Percentiles rank a stretch among this genome's conserved stretches.
These are phyloP conservation scores for Agapanthus africanus DNA, from an alignment of 106 monocot genomes.

Conservation along the genomic window DNA sequence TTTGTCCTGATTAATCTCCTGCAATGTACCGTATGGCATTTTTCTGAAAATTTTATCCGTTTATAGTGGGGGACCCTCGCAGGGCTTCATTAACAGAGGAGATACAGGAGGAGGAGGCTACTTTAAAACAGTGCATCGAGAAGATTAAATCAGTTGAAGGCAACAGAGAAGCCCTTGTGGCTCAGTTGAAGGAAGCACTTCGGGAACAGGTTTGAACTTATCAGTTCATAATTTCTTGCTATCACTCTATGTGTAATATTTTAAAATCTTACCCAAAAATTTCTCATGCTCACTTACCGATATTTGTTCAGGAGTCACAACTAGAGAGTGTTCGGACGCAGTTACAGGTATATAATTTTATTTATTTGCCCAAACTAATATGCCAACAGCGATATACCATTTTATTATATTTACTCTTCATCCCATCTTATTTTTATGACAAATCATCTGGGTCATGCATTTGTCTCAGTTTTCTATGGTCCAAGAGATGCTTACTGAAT, in stretches of 20 bases:
- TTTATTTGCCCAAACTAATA: too few species aligned
- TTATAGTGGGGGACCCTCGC: constrained; percentile 61
- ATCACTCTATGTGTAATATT: background rate
- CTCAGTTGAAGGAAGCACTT: constrained; percentile 68
- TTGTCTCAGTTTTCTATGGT: too few species aligned
- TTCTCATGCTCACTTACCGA: background rate
- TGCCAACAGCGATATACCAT: too few species aligned
- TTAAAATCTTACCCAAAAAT: background rate
- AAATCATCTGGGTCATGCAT: too few species aligned
- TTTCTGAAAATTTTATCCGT: constrained; percentile 24
- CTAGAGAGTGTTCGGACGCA: constrained; percentile 13
- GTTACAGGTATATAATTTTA: constrained; percentile 7
- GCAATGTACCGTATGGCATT: background rate
- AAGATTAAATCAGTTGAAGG: constrained; percentile 61
- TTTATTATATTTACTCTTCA: too few species aligned
- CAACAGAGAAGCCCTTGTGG: constrained; percentile 55
- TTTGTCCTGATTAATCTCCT: background rate
- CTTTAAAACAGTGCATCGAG: constrained; percentile 58
- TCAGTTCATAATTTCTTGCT: constrained; percentile 1
- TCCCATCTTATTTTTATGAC: too few species aligned
- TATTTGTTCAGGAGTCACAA: constrained; percentile 12
- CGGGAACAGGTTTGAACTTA: constrained; percentile 68
- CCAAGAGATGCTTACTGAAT: too few species aligned
- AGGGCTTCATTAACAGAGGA: constrained; percentile 52
- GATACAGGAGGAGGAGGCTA: constrained; percentile 55